Evolutionary conservation across 768 basidiomycete genomes (phyloP).

Genomic region (Boletus subcaerulescens): DNA sequence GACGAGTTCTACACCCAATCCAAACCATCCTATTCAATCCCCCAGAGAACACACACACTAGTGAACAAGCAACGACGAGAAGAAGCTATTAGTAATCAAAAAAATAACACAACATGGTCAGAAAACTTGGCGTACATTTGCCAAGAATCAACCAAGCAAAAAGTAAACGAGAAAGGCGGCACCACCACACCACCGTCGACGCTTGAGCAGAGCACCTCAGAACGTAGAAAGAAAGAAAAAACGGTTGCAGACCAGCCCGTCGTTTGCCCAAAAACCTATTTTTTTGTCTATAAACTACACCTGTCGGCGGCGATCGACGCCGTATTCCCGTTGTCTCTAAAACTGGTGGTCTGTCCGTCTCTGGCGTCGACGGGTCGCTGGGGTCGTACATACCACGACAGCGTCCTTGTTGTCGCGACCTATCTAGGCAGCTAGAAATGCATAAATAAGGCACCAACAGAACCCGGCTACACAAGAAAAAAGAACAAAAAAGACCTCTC

Average conservation of each 20-base stretch:
- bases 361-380: no score
- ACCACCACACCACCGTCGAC: no score
- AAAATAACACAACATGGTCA: no score
- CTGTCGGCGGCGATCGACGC: constrained; percentile 7
- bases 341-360: no score
- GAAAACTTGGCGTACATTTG: not conserved
- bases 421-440: constrained; percentile 23
- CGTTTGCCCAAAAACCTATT: not conserved
- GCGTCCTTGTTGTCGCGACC: constrained; percentile 9
- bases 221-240: not conserved
- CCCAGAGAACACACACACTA: not conserved
- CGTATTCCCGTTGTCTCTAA: not conserved
- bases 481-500: not conserved
- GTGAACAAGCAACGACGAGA: not conserved
- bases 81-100: no score
- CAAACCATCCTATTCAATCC: not conserved
- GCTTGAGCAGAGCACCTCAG: no score
- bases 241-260: constrained; percentile 24
- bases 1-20: not conserved
- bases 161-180: no score
- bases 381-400: no score
- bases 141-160: not conserved
- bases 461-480: constrained; percentile 21
- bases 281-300: constrained; percentile 1
- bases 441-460: constrained; percentile 24